Conservation (phyloP, 2,329 filamentous ascomycete species). For the Ophiocordyceps australis region DNA sequence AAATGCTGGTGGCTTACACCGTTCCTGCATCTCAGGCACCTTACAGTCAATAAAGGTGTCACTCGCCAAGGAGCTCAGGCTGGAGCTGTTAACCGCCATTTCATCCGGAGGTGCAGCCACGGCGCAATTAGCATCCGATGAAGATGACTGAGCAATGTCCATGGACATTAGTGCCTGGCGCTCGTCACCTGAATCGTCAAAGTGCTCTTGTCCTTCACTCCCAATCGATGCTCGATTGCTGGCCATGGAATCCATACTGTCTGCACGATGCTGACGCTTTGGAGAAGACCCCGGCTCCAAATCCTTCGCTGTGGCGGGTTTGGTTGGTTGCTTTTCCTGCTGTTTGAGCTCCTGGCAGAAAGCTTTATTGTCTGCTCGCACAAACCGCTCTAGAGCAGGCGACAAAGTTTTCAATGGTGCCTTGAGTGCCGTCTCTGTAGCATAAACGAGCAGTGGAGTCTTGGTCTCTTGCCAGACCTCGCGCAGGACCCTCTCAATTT, state of each 20-base stretch:
- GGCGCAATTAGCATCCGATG: too few relatives aligned
- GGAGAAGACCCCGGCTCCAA: slow-evolving; percentile 24
- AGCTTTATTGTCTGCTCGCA: slow-evolving; percentile 29
- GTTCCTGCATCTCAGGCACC: slow-evolving; percentile 26
- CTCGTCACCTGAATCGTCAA: slow-evolving; percentile 13
- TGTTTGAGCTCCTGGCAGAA: slow-evolving; percentile 30
- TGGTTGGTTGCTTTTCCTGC: slow-evolving; percentile 11
- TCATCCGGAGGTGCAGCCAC: too few relatives aligned
- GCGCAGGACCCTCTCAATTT: slow-evolving; percentile 22
- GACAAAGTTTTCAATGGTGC: slow-evolving; percentile 17
- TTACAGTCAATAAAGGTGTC: too few relatives aligned
- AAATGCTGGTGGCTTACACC: slow-evolving; percentile 10
- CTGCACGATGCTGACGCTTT: slow-evolving; percentile 25
- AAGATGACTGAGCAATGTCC: too few relatives aligned
- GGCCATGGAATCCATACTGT: slow-evolving; percentile 26
- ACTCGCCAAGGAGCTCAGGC: too few relatives aligned
- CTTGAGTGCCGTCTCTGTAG: slow-evolving; percentile 28
- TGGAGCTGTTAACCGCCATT: too few relatives aligned
- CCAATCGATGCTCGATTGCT: slow-evolving; percentile 25
- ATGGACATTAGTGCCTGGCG: slow-evolving; percentile 6
- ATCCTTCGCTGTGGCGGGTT: slow-evolving; percentile 3
- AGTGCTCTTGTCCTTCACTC: slow-evolving; percentile 16
- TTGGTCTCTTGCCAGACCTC: slow-evolving; percentile 29
- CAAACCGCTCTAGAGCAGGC: slow-evolving; percentile 22
- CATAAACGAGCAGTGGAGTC: slow-evolving; percentile 31